Conservation (phyloP, 495 filamentous ascomycete genomes). For the Chaetomium fimeti region DNA sequence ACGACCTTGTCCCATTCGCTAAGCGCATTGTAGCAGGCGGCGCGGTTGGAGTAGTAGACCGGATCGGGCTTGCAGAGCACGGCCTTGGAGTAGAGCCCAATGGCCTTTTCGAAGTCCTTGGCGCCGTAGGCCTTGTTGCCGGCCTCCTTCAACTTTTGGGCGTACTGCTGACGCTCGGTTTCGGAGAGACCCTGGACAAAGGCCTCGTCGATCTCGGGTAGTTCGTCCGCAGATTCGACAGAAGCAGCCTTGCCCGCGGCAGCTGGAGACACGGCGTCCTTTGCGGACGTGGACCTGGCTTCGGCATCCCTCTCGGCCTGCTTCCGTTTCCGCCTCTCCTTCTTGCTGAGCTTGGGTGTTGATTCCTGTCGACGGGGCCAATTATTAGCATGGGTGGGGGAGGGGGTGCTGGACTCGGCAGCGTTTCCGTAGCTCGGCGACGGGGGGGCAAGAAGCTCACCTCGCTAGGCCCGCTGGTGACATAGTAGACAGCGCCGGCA, state of each 20-base stretch:
- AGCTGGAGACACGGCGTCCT: slow-evolving; percentile 29
- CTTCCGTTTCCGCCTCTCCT: slow-evolving; percentile 65
- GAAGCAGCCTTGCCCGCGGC: slow-evolving; percentile 46
- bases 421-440: neutral
- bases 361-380: slow-evolving; percentile 25
- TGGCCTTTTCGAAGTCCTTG: slow-evolving; percentile 88
- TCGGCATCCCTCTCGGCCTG: slow-evolving; percentile 65
- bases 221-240: slow-evolving; percentile 68
- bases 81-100: slow-evolving; percentile 90
- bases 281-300: slow-evolving; percentile 36
- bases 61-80: slow-evolving; percentile 96
- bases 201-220: slow-evolving; percentile 81
- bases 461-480: slow-evolving; percentile 51
- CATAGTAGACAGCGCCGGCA: slow-evolving; percentile 89
- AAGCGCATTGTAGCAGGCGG: slow-evolving; percentile 93
- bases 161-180: slow-evolving; percentile 77
- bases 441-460: slow-evolving; percentile 2
- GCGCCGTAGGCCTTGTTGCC: slow-evolving; percentile 95
- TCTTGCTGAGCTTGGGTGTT: slow-evolving; percentile 49
- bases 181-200: slow-evolving; percentile 68
- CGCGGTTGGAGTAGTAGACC: slow-evolving; percentile 97
- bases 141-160: slow-evolving; percentile 85
- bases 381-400: neutral
- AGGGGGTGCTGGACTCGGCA: neutral
- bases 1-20: slow-evolving; percentile 93